Evolutionary conservation across 768 basidiomycete genomes (phyloP).

Genomic region (Auriscalpium vulgare): DNA sequence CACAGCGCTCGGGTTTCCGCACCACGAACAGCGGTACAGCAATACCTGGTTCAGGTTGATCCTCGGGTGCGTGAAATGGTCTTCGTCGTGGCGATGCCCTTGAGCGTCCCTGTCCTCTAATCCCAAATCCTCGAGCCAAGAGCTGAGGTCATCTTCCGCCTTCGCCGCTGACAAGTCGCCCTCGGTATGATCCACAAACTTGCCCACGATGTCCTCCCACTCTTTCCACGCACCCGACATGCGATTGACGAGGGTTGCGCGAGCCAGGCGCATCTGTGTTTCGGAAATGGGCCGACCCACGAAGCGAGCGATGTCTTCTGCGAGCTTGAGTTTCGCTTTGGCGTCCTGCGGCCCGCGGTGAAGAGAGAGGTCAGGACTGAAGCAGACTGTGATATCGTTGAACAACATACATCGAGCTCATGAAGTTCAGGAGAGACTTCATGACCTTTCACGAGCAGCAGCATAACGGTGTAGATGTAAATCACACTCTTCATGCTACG

Average conservation of each 20-base stretch:
- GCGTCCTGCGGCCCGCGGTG: constrained; percentile 25
- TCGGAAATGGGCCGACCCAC: constrained; percentile 39
- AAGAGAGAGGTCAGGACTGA: neutral
- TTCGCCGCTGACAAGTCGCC: constrained; percentile 27
- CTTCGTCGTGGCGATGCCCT: constrained; percentile 17
- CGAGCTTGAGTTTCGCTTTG: constrained; percentile 36
- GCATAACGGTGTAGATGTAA: constrained; percentile 52
- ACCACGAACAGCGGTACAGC: constrained; percentile 58
- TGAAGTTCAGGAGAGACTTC: constrained; percentile 39
- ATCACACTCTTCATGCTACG: constrained; percentile 50
- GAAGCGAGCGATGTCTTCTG: constrained; percentile 44
- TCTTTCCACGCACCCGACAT: constrained; percentile 38
- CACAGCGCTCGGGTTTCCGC: constrained; percentile 52
- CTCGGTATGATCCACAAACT: constrained; percentile 23
- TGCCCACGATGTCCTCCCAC: constrained; percentile 37
- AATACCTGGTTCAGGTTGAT: constrained; percentile 41
- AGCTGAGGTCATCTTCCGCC: constrained; percentile 47
- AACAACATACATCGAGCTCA: constrained; percentile 39
- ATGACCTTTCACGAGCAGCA: constrained; percentile 42
- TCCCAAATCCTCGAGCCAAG: constrained; percentile 46
- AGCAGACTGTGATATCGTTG: neutral
- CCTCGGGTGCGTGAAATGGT: constrained; percentile 32
- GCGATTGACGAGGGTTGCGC: constrained; percentile 40
- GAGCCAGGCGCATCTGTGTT: constrained; percentile 45
- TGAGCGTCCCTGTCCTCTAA: constrained; percentile 33